Evolutionary conservation across 768 basidiomycete genomes (phyloP), one percentile per base, ranked within the genome.

Genomic region (Cystofilobasidium ferigula): DNA sequence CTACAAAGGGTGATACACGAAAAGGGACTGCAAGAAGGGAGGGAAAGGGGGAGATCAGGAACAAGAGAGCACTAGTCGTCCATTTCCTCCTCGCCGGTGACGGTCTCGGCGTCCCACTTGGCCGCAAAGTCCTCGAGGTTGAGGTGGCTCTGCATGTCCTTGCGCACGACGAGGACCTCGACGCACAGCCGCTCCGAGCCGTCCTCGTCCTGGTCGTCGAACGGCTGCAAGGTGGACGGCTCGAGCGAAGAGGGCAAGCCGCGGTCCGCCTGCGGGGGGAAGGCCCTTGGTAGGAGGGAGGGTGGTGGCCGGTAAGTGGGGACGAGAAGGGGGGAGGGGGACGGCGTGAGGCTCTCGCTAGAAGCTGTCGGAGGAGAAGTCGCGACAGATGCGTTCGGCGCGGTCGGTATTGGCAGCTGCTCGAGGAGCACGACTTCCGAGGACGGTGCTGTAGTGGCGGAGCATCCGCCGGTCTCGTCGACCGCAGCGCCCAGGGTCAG

Each of bases 151-250:
- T 61, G 54, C 65, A 67, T 67, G 40, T 67, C 65, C 35, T 67
- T 67, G 32, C 65, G 36, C 28, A 61, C 54, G 47, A 67, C 65
- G 40, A 67, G 28, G 2, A 59, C 65, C 32, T 67, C 65, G 10
- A 67, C 65, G 42, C 65, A 67, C 20, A 67, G 34, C 30, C 65
- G 26, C 60, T 67, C 65, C 7, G 65, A 45, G 42, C 65, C 65
- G 26, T 67, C 60, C 14, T 67, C 60, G 14, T 56, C 53, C 18
- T 61, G 45, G 35, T 59, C 45, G 2, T 40, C 36, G 6, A 20
- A 16, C 6, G 18, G 22, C 5, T 18, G 26, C 6, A 12, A 26
- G 2, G 24, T 22, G 7, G 9, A 18, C 8, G 40, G 42, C 20
- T 26, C n/a, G 28, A n/a, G 30, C 28, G 30, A 32, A 18, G 24